Conservation (phyloP, 106 monocot genomes). For the Dioscorea alata region DNA sequence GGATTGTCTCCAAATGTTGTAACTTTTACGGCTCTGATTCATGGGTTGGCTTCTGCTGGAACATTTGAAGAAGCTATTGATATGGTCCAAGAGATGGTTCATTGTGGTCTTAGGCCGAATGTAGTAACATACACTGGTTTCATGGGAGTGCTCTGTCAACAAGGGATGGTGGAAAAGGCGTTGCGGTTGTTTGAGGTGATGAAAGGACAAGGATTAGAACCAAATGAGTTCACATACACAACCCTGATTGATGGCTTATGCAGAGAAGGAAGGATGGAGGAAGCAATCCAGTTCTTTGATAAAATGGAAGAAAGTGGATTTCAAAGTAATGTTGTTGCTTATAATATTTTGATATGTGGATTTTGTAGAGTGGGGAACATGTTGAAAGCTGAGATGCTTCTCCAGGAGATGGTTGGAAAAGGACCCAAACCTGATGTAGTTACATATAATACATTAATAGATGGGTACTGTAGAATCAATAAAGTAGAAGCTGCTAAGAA, state of each 20-base stretch:
- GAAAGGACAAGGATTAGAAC: constrained; percentile 15
- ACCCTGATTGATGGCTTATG: constrained; percentile 37
- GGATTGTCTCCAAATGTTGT: constrained; percentile 32
- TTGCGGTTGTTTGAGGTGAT: constrained; percentile 24
- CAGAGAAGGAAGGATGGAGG: constrained; percentile 27
- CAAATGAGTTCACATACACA: constrained; percentile 43
- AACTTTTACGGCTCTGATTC: constrained; percentile 31
- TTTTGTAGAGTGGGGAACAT: constrained; percentile 29
- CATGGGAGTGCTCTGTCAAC: constrained; percentile 23
- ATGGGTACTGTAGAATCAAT: constrained; percentile 32
- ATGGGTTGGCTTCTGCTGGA: constrained; percentile 22
- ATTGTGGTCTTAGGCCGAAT: constrained; percentile 24
- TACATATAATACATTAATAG: constrained; percentile 34
- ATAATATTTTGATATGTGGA: constrained; percentile 36
- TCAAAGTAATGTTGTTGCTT: constrained; percentile 18
- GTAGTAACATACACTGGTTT: constrained; percentile 38
- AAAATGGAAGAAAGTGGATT: constrained; percentile 26
- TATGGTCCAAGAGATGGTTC: constrained; percentile 22
- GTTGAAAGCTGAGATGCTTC: constrained; percentile 31
- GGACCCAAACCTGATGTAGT: constrained; percentile 32
- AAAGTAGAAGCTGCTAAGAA: constrained; percentile 18
- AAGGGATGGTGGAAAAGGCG: constrained; percentile 33
- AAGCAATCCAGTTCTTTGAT: constrained; percentile 23
- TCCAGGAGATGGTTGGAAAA: constrained; percentile 15
- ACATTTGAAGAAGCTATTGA: constrained; percentile 25